Conservation (phyloP, 2,329 filamentous ascomycete genomes). For the Diplocarpon rosae region DNA sequence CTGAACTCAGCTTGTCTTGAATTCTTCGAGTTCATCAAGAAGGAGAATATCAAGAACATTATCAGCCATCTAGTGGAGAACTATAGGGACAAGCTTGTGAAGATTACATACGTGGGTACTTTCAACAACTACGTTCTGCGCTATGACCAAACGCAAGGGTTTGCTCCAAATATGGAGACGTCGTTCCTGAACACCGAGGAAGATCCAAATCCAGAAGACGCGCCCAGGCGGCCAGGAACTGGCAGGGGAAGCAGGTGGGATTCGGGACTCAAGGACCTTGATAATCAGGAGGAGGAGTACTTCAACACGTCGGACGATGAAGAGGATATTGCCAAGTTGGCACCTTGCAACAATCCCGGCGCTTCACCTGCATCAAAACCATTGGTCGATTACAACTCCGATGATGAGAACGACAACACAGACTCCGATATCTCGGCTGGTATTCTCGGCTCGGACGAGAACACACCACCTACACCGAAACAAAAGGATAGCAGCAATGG, state of each 20-base stretch:
- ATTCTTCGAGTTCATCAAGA: conserved; percentile 82
- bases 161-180: conserved; percentile 49
- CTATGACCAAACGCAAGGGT: conserved; percentile 70
- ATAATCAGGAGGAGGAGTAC: conserved; percentile 82
- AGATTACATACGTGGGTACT: conserved; percentile 72
- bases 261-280: conserved; percentile 64
- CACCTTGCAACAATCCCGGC: conserved; percentile 29
- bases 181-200: conserved; percentile 60
- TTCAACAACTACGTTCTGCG: conserved; percentile 66
- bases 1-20: conserved; percentile 90
- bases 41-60: conserved; percentile 69
- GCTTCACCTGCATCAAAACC: conserved; percentile 54
- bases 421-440: conserved; percentile 34
- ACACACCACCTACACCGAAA: conserved; percentile 17
- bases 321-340: conserved; percentile 47
- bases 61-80: conserved; percentile 76
- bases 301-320: conserved; percentile 85
- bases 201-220: conserved; percentile 33
- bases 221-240: conserved; percentile 32
- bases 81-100: conserved; percentile 65
- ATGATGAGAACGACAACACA: conserved; percentile 69
- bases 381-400: conserved; percentile 85
- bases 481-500: conserved; percentile 15
- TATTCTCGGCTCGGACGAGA: conserved; percentile 11
- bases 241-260: conserved; percentile 53